A percentile compares a stretch with the other conserved stretches of the same genome.
phyloP scores from a whole-genome alignment of 148 eudicot genomes.

The Nyssa sinensis region DNA sequence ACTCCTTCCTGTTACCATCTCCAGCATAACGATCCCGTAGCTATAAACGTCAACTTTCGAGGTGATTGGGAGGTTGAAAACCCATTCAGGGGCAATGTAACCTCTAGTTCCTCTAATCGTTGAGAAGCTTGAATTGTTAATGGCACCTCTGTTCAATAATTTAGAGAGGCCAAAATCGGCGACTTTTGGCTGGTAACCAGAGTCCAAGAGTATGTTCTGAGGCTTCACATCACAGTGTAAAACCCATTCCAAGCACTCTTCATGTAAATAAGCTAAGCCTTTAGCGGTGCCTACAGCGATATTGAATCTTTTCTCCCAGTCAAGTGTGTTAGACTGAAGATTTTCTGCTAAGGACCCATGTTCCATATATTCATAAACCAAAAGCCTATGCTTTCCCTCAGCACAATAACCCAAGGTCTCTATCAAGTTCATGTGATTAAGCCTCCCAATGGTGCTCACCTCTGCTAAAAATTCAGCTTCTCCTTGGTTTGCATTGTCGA shows the following conservation, averaged over 20 bases:
- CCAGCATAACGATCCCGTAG: constrained; percentile 11
- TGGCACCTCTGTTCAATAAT: background rate
- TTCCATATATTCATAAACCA: constrained; percentile 8
- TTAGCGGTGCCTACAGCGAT: background rate
- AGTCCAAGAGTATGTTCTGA: constrained; percentile 8
- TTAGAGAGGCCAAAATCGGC: constrained; percentile 7
- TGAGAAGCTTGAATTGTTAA: background rate
- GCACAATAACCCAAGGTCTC: background rate
- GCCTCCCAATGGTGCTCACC: constrained; percentile 3
- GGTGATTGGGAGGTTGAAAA: constrained; percentile 17
- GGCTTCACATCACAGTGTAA: constrained; percentile 8
- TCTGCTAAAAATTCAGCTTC: background rate
- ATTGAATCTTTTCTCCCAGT: background rate
- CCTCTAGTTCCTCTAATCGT: constrained; percentile 14
- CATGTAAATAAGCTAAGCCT: constrained; percentile 1
- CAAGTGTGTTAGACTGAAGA: background rate
- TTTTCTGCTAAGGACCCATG: constrained; percentile 1
- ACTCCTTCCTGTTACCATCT: constrained; percentile 15
- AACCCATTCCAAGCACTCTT: constrained; percentile 14
- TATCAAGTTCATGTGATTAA: constrained; percentile 11
- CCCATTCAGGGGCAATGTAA: constrained; percentile 29
- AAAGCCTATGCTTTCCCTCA: background rate
- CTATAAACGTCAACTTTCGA: constrained; percentile 27
- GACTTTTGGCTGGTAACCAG: background rate
- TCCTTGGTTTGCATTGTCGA: background rate